phyloP scores from a whole-genome alignment of 2,329 filamentous ascomycete species.

The Grosmannia serpens region DNA sequence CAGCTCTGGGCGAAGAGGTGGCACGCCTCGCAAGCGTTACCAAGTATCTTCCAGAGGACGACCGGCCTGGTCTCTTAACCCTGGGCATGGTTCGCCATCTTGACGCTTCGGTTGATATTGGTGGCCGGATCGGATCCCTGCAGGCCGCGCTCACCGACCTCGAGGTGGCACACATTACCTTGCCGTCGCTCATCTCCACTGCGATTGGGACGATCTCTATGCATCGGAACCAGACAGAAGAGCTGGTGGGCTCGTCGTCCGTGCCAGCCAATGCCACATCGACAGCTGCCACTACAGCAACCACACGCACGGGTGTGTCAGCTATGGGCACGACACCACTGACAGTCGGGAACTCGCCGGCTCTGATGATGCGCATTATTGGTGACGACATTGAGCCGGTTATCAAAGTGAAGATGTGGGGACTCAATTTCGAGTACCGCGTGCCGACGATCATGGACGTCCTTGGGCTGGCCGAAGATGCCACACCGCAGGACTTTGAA shows the following conservation, averaged over 20 bases:
- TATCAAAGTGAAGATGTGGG: conserved; percentile 77
- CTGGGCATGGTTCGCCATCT: conserved; percentile 56
- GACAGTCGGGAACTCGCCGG: conserved; percentile 24
- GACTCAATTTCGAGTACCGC: conserved; percentile 77
- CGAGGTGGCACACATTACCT: conserved; percentile 69
- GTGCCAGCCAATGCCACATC: conserved; percentile 16
- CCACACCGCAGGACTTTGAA: conserved; percentile 62
- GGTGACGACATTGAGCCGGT: conserved; percentile 90
- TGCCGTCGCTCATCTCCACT: conserved; percentile 74
- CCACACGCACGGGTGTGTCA: conserved; percentile 6
- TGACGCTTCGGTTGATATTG: conserved; percentile 50
- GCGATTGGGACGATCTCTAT: conserved; percentile 54
- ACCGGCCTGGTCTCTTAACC: conserved; percentile 77
- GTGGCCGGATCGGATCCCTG: conserved; percentile 55
- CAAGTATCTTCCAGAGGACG: conserved; percentile 93
- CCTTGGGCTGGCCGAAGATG: conserved; percentile 56
- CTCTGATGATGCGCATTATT: conserved; percentile 80
- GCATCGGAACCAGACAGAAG: conserved; percentile 54
- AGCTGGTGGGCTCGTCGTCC: conserved; percentile 50
- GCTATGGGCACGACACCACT: not conserved
- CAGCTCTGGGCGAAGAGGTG: conserved; percentile 65
- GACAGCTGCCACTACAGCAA: not conserved
- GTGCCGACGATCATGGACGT: conserved; percentile 74
- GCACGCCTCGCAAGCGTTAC: conserved; percentile 74
- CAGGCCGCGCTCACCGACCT: conserved; percentile 47